These are phyloP conservation scores for Marasmius sp. DNA, from an alignment of 1,284 basidiomycete genomes.

Conservation along the genomic window DNA sequence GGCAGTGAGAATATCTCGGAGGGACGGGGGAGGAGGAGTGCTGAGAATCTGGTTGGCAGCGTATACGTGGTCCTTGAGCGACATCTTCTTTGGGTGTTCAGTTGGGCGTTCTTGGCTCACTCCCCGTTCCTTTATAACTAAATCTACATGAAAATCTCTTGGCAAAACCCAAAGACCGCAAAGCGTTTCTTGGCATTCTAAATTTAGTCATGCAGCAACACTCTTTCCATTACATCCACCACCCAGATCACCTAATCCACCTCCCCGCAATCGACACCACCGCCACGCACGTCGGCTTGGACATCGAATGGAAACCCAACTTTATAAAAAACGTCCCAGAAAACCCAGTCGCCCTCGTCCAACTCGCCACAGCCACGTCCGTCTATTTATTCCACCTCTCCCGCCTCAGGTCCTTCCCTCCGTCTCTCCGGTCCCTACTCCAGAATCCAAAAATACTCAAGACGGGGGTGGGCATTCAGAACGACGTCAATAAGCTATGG, in stretches of 20 bases:
- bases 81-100: not conserved
- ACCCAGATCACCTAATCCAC: not conserved
- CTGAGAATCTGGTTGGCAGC: constrained; percentile 1
- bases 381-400: constrained; percentile 65
- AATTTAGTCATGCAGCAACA: not conserved
- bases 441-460: constrained; percentile 52
- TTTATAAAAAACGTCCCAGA: constrained; percentile 47
- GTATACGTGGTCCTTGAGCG: not conserved
- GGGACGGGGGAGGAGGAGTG: constrained; percentile 67
- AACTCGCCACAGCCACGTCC: constrained; percentile 54
- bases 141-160: not conserved
- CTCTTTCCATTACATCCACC: not conserved
- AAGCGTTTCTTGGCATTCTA: not conserved
- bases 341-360: constrained; percentile 70
- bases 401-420: constrained; percentile 59
- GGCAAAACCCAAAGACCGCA: not conserved
- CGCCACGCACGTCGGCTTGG: constrained; percentile 56
- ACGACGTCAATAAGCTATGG: constrained; percentile 64
- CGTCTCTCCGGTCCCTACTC: constrained; percentile 48
- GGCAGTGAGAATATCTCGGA: constrained; percentile 82
- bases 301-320: constrained; percentile 73
- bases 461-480: constrained; percentile 69
- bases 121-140: not conserved
- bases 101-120: constrained; percentile 12
- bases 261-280: constrained; percentile 12